Base-by-base conservation (phyloP, 768 basidiomycete genomes). In the Rhodotorula toruloides region DNA sequence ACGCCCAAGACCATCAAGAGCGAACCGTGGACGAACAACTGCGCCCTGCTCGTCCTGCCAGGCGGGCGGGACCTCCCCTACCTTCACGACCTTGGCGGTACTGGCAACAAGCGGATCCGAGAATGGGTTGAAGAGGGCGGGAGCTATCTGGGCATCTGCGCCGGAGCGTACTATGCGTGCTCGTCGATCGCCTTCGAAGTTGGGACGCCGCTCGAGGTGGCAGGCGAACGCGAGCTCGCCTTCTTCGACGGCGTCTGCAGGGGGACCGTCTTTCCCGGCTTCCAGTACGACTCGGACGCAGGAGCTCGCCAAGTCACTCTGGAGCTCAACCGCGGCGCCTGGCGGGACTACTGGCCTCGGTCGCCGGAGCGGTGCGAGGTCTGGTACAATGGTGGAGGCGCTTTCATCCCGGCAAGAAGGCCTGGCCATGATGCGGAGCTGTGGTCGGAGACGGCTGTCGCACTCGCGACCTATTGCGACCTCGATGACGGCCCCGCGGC, bases 41-140 rank as follows among this genome's bases (percentile, higher is more conserved):
- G 90, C 75, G 86, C 87, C 4, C 80, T 94, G 3, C 83, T 97
- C 25, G 87, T 92, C 55, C 79, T 94, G 62, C 85, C 89, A n/a
- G 82, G 85, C 61, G 83, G 83, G 54, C 78, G 82, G 37, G 80
- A 81, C 65, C 71, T 78, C 14, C 79, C 79, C 27, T 82, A 78
- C 76, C 76, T 79, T 21, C 72, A 76, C 54, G 76, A 78, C 44
- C 74, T 81, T 48, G 73, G 67, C 13, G 58, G 79, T 16, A 67
- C 62, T 46, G 78, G 83, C 13, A 79, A 79, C 49, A 73, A 77
- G 17, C 76, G 81, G 4, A 84, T 92, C 54, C 80, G 79, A 56
- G 79, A 79, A 7, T 94, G 84, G 68, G 83, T 88, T 12, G 80
- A 84, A 46, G 70, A 77, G 12, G 91, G 91, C 0, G 91, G 92